Evolutionary conservation across 1,284 basidiomycete genomes (phyloP).

Genomic region (Filobasidium uniguttulatum): DNA sequence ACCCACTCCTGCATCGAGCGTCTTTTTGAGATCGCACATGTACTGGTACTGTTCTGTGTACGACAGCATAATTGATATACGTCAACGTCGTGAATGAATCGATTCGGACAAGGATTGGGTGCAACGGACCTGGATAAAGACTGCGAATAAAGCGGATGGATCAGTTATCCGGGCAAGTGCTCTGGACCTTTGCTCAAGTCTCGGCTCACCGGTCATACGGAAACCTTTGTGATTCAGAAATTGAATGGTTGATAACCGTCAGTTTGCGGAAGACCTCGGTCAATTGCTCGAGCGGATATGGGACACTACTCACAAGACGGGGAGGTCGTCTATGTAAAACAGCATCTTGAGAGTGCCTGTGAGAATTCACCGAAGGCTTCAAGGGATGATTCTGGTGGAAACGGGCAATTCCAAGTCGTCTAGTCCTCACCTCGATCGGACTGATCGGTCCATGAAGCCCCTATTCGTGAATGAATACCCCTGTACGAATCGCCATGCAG

Average conservation of each 20-base stretch:
- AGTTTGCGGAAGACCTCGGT: constrained; percentile 42
- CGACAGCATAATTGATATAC: background rate
- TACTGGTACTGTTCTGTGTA: constrained; percentile 86
- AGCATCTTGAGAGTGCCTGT: constrained; percentile 51
- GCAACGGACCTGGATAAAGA: constrained; percentile 25
- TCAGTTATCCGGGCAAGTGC: constrained; percentile 48
- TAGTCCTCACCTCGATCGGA: no score
- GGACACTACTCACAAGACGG: constrained; percentile 68
- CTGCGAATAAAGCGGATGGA: constrained; percentile 31
- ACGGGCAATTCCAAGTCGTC: no score
- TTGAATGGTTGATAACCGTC: constrained; percentile 47
- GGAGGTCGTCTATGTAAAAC: constrained; percentile 89
- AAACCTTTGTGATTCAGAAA: constrained; percentile 43
- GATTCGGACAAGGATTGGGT: constrained; percentile 7
- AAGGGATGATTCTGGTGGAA: no score
- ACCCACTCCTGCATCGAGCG: constrained; percentile 67
- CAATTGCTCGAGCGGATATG: background rate
- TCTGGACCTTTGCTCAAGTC: no score
- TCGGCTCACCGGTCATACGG: constrained; percentile 63
- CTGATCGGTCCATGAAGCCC: no score
- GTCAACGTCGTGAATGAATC: constrained; percentile 3
- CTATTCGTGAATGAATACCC: no score
- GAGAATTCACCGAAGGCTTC: no score
- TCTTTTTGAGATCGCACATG: constrained; percentile 96
- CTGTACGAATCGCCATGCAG: no score